A percentile compares a stretch with the other conserved stretches of the same genome.
Evolutionary conservation across 2,329 filamentous ascomycete genomes (phyloP).

Genomic region (Tolypocladium sp.): DNA sequence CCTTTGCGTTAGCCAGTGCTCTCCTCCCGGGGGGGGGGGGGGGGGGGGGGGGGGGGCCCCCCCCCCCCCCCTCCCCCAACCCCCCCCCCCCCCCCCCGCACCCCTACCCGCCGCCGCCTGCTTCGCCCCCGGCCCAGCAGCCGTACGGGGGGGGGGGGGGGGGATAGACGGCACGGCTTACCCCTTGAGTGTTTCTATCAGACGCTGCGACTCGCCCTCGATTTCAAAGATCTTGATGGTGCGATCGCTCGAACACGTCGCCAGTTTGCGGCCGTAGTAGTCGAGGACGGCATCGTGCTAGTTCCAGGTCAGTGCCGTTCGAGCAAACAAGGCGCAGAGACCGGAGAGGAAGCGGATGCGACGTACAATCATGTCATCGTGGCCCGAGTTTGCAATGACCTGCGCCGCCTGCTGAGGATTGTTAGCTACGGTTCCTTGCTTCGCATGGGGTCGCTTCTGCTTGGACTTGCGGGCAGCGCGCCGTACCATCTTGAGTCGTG

Average conservation of each 20-base stretch:
- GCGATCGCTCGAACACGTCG: slow-evolving; percentile 95
- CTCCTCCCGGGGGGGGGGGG: too few species aligned
- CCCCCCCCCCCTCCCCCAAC: too few species aligned
- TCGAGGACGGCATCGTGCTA: slow-evolving; percentile 97
- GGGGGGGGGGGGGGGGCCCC: too few species aligned
- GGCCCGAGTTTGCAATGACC: slow-evolving; percentile 41
- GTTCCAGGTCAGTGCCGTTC: slow-evolving; percentile 11
- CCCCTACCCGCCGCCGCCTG: too few species aligned
- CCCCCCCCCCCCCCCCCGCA: too few species aligned
- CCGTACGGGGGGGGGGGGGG: too few species aligned
- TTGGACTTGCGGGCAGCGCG: not conserved
- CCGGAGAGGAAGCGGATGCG: not conserved
- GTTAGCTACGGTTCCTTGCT: slow-evolving; percentile 14
- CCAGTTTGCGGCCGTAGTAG: slow-evolving; percentile 93
- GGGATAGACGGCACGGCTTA: slow-evolving; percentile 26
- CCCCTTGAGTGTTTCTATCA: slow-evolving; percentile 93
- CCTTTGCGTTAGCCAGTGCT: not conserved
- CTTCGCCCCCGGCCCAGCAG: too few species aligned
- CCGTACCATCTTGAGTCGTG: slow-evolving; percentile 7
- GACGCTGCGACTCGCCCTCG: slow-evolving; percentile 80
- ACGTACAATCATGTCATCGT: slow-evolving; percentile 99
- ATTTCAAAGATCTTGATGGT: slow-evolving; percentile 99
- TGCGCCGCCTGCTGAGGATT: slow-evolving; percentile 26
- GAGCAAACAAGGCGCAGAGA: not conserved
- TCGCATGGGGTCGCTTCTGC: not conserved